Conservation (phyloP, 2,329 filamentous ascomycete species). For the Chaetomium globosum region DNA sequence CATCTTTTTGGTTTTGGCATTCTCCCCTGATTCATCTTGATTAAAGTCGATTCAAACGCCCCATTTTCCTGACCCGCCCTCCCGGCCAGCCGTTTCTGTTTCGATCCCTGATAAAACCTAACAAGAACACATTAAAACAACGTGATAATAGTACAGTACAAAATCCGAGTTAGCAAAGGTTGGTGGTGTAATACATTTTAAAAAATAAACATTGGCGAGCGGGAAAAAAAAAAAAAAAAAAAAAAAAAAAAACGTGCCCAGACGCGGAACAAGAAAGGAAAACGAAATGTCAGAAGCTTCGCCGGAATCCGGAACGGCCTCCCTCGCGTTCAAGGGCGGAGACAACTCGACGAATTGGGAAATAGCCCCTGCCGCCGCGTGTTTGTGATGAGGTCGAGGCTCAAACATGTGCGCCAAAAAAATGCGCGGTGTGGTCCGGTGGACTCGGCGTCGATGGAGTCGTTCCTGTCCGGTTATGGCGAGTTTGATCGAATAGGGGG, state of each 20-base stretch:
- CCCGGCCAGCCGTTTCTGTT: not conserved
- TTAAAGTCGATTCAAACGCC: constrained; percentile 9
- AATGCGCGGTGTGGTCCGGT: constrained; percentile 13
- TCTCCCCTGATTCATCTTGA: constrained; percentile 1
- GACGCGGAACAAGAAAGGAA: not conserved
- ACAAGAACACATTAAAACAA: constrained; percentile 21
- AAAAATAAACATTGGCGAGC: constrained; percentile 19
- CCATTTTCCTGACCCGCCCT: not conserved
- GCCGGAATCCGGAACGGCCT: not conserved
- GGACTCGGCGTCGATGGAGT: not conserved
- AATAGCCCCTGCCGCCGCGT: constrained; percentile 5
- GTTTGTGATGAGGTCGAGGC: constrained; percentile 10
- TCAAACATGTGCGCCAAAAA: constrained; percentile 3
- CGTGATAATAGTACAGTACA: constrained; percentile 4
- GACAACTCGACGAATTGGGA: constrained; percentile 2
- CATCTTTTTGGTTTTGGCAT: constrained; percentile 1
- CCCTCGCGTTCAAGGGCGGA: not conserved
- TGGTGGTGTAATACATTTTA: constrained; percentile 1
- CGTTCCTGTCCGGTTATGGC: not conserved
- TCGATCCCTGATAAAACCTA: not conserved
- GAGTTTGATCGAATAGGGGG: constrained; percentile 5
- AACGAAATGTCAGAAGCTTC: not conserved
- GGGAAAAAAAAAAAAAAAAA: constrained; percentile 7
- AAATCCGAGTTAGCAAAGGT: not conserved
- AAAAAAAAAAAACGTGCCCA: not conserved